A percentile compares a stretch with the other conserved stretches of the same genome.
Evolutionary conservation across 2,329 filamentous ascomycete species (phyloP).

Genomic region (Sporothrix phasma): DNA sequence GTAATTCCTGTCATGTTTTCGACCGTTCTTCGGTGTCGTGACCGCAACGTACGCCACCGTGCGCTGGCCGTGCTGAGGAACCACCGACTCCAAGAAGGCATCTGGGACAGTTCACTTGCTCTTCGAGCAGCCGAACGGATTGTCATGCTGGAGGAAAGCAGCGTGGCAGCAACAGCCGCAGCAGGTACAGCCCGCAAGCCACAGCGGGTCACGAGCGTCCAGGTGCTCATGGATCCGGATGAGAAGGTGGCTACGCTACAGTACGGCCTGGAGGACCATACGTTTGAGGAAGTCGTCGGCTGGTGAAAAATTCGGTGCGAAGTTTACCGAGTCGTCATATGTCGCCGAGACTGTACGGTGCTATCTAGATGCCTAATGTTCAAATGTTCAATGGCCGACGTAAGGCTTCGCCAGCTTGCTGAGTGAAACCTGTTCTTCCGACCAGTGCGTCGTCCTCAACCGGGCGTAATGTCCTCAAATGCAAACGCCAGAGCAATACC

Average conservation of each 20-base stretch:
- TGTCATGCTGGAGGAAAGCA: constrained; percentile 1
- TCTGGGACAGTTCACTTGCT: constrained; percentile 12
- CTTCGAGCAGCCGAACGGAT: constrained; percentile 5
- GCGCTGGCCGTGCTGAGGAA: constrained; percentile 4
- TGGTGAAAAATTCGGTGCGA: too few species aligned
- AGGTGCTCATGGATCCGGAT: neutral
- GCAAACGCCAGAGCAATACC: constrained; percentile 24
- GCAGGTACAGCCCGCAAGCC: neutral
- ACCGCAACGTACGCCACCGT: constrained; percentile 9
- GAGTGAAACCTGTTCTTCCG: constrained; percentile 24
- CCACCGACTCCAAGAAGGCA: constrained; percentile 13
- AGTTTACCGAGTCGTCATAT: too few species aligned
- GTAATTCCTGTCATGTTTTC: constrained; percentile 15
- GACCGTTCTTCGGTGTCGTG: constrained; percentile 8
- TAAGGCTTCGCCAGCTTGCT: too few species aligned
- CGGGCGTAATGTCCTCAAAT: constrained; percentile 25
- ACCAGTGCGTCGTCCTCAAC: constrained; percentile 27
- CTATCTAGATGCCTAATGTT: too few species aligned
- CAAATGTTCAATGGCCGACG: too few species aligned
- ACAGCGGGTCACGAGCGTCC: neutral
- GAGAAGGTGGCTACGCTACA: constrained; percentile 4
- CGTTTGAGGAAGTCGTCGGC: neutral
- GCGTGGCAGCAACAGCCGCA: neutral
- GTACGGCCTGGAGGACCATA: neutral
- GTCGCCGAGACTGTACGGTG: too few species aligned